These are phyloP conservation scores for Cucumis hystrix DNA, from an alignment of 306 rosid species.

Conservation along the genomic window DNA sequence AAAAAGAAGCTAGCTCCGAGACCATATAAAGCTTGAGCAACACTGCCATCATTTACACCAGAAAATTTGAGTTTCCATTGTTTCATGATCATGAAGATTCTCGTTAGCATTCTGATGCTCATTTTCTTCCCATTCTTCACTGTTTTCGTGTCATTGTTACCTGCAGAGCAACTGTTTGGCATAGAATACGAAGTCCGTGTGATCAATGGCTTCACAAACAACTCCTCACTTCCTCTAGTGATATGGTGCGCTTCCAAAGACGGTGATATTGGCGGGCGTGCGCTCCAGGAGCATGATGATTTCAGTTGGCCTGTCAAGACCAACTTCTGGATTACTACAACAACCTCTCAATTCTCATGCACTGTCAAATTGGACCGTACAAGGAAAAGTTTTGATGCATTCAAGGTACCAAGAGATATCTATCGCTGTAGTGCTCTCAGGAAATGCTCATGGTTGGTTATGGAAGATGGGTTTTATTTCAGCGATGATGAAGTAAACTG, in stretches of 20 bases:
- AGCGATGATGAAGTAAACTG: constrained; percentile 67
- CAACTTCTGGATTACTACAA: constrained; percentile 37
- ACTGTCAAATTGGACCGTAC: constrained; percentile 63
- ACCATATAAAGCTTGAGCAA: background rate
- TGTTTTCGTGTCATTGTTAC: constrained; percentile 13
- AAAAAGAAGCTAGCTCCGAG: background rate
- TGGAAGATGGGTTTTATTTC: constrained; percentile 66
- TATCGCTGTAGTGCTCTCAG: constrained; percentile 37
- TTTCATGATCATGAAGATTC: constrained; percentile 20
- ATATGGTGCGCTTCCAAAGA: constrained; percentile 70
- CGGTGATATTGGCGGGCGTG: constrained; percentile 73
- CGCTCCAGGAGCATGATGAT: constrained; percentile 72
- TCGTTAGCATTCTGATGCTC: constrained; percentile 7
- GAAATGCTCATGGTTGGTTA: constrained; percentile 62
- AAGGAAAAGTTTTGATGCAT: constrained; percentile 63
- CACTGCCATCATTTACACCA: background rate
- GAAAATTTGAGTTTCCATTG: background rate
- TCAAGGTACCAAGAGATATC: constrained; percentile 52
- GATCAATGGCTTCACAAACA: constrained; percentile 65
- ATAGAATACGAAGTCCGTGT: constrained; percentile 51
- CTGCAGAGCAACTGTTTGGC: constrained; percentile 19
- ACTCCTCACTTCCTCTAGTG: constrained; percentile 65
- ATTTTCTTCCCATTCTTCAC: constrained; percentile 15
- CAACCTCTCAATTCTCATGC: constrained; percentile 35
- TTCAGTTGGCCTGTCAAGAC: constrained; percentile 59